Base-by-base conservation (phyloP, 148 eudicot species). In the Rhododendron mucronatum region DNA sequence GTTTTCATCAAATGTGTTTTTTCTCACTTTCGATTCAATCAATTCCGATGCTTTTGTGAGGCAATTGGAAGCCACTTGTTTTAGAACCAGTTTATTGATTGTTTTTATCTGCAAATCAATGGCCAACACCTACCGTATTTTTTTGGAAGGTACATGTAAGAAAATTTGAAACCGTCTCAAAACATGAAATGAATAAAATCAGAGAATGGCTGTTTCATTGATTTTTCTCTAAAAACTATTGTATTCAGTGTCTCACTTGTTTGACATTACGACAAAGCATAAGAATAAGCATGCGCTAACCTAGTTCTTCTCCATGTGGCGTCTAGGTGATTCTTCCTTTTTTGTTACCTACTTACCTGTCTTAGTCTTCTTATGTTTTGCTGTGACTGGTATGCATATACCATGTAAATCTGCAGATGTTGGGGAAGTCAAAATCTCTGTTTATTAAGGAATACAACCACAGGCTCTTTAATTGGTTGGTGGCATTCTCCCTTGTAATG, bases 371-470 rank as follows among this genome's bases (percentile, higher is more conserved):
- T 14, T 85, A 23, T 78, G 69, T 37, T 67, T 18, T 26, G 35
- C 28, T 73, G 76, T 53, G 6, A 74, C 35, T 78, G 69, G 10
- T 50, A 21, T 47, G 12, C 50, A 81, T 86, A 30, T 85, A 48
- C 74, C 74, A 26, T 26, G 15, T 26, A 67, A n/a, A 65, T n/a
- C 35, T 92, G 93, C 98, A 97, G 99, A 93, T 97, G 99, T 77
- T 97, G 91, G 98, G 93, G 84, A 97, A 92, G 89, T 92, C 98
- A 47, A 94, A 93, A 47, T 91, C 98, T 84, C 77, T 91, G 20
- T 97, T 97, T 85, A 97, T 97, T 41, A 97, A 95, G 90, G 99
- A 97, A 83, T 97, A 97, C 90, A 97, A 97, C 88, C 98, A 95
- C 87, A 88, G 98, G 87, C 94, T 97, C 15, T 97, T 93, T 82